Conservation (phyloP, 1,139 yeast species). For the Candida freyschussii region DNA sequence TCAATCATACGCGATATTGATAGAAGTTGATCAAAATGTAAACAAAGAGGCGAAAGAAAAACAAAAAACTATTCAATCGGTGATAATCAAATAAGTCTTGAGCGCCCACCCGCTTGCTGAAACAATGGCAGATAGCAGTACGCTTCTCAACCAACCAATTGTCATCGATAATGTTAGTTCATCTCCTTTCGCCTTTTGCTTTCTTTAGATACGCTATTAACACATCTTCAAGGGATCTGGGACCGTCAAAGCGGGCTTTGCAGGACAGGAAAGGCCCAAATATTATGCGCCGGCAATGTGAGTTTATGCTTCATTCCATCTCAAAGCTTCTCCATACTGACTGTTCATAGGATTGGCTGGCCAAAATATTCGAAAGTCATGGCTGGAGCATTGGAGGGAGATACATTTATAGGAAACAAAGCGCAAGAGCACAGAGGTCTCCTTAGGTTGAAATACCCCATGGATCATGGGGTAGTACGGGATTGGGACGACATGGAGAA, state of each 20-base stretch:
- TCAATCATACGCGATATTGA: too few relatives aligned
- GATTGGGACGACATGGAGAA: constrained; percentile 87
- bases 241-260: constrained; percentile 81
- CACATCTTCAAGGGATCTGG: constrained; percentile 64
- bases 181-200: constrained; percentile 6
- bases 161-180: constrained; percentile 65
- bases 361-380: constrained; percentile 81
- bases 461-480: constrained; percentile 74
- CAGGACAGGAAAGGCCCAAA: constrained; percentile 84
- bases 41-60: not conserved
- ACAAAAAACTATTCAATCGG: not conserved
- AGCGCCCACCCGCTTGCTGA: too few relatives aligned
- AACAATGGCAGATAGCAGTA: constrained; percentile 14
- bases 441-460: constrained; percentile 63
- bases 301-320: constrained; percentile 17
- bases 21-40: too few relatives aligned
- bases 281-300: constrained; percentile 43
- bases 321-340: not conserved
- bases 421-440: constrained; percentile 80
- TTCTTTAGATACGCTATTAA: not conserved
- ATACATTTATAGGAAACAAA: constrained; percentile 62
- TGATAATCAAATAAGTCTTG: too few relatives aligned
- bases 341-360: constrained; percentile 51
- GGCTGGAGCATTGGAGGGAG: constrained; percentile 71
- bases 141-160: constrained; percentile 66